Conservation (phyloP, 2,329 filamentous ascomycete genomes). For the Penicillium nordicum region DNA sequence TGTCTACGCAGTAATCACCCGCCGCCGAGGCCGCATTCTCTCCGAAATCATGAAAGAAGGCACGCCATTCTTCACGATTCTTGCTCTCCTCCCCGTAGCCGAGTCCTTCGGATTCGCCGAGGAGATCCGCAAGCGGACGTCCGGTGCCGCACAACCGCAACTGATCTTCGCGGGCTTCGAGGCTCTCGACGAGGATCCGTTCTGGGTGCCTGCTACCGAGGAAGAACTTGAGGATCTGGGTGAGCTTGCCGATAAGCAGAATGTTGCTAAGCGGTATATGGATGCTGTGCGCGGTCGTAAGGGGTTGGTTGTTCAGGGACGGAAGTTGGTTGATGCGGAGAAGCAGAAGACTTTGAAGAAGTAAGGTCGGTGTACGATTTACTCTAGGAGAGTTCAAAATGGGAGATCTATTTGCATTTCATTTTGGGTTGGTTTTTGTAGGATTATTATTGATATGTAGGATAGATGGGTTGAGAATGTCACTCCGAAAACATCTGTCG, state of each 20-base stretch:
- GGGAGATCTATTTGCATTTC: background rate
- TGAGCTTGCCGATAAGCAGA: constrained; percentile 88
- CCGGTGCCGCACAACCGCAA: constrained; percentile 86
- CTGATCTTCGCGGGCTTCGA: constrained; percentile 91
- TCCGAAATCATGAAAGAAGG: constrained; percentile 91
- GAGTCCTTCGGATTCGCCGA: constrained; percentile 95
- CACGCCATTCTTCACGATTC: constrained; percentile 93
- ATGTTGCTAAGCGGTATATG: constrained; percentile 94
- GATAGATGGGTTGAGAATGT: constrained; percentile 15
- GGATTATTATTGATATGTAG: background rate
- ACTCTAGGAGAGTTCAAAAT: background rate
- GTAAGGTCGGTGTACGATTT: constrained; percentile 19
- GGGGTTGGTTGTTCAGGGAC: constrained; percentile 77
- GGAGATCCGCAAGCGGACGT: constrained; percentile 92
- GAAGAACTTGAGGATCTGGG: constrained; percentile 95
- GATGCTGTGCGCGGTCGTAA: constrained; percentile 83
- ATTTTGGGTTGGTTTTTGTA: background rate
- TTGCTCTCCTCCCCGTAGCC: constrained; percentile 81
- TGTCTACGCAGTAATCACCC: constrained; percentile 96
- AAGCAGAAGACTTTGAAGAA: constrained; percentile 78
- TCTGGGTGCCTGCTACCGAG: constrained; percentile 96
- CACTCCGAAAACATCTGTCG: constrained; percentile 23
- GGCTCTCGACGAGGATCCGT: constrained; percentile 89
- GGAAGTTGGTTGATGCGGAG: constrained; percentile 76
- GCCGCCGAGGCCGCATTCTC: constrained; percentile 82